phyloP scores from a whole-genome alignment of 257 asterid species.

The Solanum habrochaites region DNA sequence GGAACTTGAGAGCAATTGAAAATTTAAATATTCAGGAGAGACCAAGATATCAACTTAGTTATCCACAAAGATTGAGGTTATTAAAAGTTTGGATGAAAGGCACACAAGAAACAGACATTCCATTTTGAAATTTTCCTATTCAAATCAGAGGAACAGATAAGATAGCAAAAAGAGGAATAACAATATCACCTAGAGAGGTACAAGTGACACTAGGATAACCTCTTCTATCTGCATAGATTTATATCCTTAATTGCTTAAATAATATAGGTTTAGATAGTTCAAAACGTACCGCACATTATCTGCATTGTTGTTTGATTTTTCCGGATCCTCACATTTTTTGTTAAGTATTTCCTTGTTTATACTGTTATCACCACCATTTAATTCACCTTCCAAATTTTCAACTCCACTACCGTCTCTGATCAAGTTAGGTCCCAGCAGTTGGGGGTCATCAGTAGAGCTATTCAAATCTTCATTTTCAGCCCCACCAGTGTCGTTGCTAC shows the following conservation, averaged over 20 bases:
- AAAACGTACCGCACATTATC: background rate
- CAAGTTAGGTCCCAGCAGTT: slow-evolving; percentile 11
- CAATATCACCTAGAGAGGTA: background rate
- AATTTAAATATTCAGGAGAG: background rate
- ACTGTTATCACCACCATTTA: slow-evolving; percentile 5
- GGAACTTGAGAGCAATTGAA: background rate
- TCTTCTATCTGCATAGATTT: background rate
- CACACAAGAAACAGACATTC: background rate
- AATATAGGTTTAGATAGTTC: background rate
- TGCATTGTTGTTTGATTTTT: background rate
- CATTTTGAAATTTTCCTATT: background rate
- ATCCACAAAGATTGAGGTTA: background rate
- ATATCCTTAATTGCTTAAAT: background rate
- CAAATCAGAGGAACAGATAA: background rate
- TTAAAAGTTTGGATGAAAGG: background rate
- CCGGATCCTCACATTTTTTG: background rate
- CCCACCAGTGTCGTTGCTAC: slow-evolving; percentile 9
- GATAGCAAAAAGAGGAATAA: background rate
- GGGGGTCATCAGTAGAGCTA: slow-evolving; percentile 8
- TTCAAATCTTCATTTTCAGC: slow-evolving; percentile 18
- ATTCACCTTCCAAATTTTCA: slow-evolving; percentile 18
- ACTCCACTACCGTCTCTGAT: slow-evolving; percentile 9
- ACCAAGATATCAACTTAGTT: background rate
- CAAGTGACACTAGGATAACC: background rate
- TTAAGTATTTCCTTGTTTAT: background rate